Evolutionary conservation across 352 stramenopile species (phyloP).

Genomic region (Phytophthora colocasiae): DNA sequence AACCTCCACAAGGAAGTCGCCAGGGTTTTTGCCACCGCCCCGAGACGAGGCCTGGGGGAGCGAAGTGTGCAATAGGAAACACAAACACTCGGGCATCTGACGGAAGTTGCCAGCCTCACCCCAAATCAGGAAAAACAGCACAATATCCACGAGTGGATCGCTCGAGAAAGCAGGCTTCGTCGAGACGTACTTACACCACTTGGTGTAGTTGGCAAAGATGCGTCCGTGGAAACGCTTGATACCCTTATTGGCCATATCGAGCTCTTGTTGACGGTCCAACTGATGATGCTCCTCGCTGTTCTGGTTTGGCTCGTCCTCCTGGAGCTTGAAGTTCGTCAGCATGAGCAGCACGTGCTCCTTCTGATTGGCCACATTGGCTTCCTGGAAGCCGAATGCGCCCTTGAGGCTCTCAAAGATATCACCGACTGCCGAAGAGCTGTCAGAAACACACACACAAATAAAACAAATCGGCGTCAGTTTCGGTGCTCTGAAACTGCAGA

Average conservation of each 20-base stretch:
- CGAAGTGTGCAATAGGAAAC: constrained; percentile 84
- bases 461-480: constrained; percentile 14
- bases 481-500: not conserved
- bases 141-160: constrained; percentile 80
- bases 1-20: constrained; percentile 72
- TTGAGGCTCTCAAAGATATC: constrained; percentile 94
- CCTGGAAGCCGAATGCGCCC: constrained; percentile 97
- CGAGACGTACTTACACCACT: constrained; percentile 90
- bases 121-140: constrained; percentile 89
- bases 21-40: constrained; percentile 63
- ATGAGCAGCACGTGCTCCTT: constrained; percentile 82
- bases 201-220: constrained; percentile 87
- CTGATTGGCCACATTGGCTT: constrained; percentile 81
- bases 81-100: constrained; percentile 80
- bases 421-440: constrained; percentile 58
- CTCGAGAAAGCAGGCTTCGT: constrained; percentile 81
- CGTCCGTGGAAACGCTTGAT: constrained; percentile 80
- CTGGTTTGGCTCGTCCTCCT: constrained; percentile 52
- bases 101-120: constrained; percentile 88
- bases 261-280: constrained; percentile 71
- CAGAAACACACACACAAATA: constrained; percentile 16
- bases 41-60: constrained; percentile 71
- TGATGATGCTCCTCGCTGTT: constrained; percentile 47
- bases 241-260: constrained; percentile 77
- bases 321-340: constrained; percentile 86